A percentile compares a stretch with the other conserved stretches of the same genome.
These are phyloP conservation scores for Aciculoconidium aculeatum DNA, from an alignment of 805 yeast genomes.

Conservation along the genomic window DNA sequence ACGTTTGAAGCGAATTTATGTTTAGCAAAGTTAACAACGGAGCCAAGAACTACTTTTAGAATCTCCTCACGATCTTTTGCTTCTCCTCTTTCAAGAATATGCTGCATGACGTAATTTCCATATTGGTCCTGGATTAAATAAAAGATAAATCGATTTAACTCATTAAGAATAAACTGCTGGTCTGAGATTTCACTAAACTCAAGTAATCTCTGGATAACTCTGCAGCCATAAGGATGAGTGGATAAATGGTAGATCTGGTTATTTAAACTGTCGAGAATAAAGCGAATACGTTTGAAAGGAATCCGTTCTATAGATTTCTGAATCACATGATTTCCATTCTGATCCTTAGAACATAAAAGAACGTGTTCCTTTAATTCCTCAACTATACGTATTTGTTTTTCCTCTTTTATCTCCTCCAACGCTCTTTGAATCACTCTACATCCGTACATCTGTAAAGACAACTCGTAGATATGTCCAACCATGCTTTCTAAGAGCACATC, in stretches of 20 bases:
- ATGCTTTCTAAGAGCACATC: conserved; percentile 61
- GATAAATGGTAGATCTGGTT: conserved; percentile 78
- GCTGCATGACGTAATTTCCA: conserved; percentile 97
- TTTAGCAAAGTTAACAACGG: conserved; percentile 77
- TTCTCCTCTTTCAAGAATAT: conserved; percentile 82
- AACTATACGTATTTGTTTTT: conserved; percentile 63
- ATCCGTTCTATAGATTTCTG: conserved; percentile 90
- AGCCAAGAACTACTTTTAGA: conserved; percentile 60
- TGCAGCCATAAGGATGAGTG: conserved; percentile 95
- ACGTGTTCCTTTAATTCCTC: conserved; percentile 71
- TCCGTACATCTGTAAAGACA: conserved; percentile 94
- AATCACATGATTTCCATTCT: conserved; percentile 96
- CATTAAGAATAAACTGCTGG: conserved; percentile 61
- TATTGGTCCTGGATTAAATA: conserved; percentile 90
- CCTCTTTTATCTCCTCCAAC: conserved; percentile 60
- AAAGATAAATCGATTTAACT: conserved; percentile 65
- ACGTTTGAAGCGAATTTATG: conserved; percentile 98
- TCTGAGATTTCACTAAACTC: conserved; percentile 69
- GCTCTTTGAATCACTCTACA: conserved; percentile 97
- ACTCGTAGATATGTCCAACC: conserved; percentile 65
- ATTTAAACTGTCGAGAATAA: conserved; percentile 65
- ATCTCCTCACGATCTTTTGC: conserved; percentile 54
- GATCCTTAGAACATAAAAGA: conserved; percentile 61
- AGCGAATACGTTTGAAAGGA: conserved; percentile 63
- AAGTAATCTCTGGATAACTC: conserved; percentile 88